Evolutionary conservation across 192 early-diverging fungal genomes (phyloP).

Genomic region (Paraglomus occultum): DNA sequence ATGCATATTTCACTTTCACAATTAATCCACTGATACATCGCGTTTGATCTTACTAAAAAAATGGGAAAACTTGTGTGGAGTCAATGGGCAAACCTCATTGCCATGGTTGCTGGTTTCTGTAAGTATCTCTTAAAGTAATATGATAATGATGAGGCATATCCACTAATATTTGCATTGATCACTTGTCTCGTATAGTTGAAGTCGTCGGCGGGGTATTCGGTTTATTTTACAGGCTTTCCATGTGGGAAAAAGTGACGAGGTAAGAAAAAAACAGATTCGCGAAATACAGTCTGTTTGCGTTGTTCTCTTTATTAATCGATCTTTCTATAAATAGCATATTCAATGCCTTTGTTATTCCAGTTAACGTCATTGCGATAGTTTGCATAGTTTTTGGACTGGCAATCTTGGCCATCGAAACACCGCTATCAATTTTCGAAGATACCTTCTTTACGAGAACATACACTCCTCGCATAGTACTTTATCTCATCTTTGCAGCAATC

Average conservation of each 20-base stretch:
- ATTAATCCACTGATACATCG: too few species aligned
- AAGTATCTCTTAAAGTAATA: too few species aligned
- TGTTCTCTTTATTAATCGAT: neutral
- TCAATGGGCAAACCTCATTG: constrained; percentile 24
- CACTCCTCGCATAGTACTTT: constrained; percentile 7
- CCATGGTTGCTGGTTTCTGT: constrained; percentile 25
- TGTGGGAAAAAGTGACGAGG: neutral
- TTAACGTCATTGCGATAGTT: constrained; percentile 5
- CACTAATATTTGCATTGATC: neutral
- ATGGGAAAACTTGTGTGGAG: constrained; percentile 28
- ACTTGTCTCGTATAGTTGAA: constrained; percentile 1
- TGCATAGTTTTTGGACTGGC: constrained; percentile 6
- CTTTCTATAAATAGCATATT: constrained; percentile 1
- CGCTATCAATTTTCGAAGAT: neutral
- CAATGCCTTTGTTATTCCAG: constrained; percentile 8
- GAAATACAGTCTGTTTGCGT: neutral
- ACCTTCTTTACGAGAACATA: neutral
- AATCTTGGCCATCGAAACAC: constrained; percentile 18
- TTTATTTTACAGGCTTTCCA: constrained; percentile 17
- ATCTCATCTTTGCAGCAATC: neutral
- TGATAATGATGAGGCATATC: neutral
- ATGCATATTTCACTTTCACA: too few species aligned
- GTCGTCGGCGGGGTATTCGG: constrained; percentile 20
- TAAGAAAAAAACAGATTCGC: neutral
- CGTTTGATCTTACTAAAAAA: neutral